Percentiles rank a stretch among this genome's conserved stretches.
These are phyloP conservation scores for Cladorrhinum samala DNA, from an alignment of 495 filamentous ascomycete genomes.

Conservation along the genomic window DNA sequence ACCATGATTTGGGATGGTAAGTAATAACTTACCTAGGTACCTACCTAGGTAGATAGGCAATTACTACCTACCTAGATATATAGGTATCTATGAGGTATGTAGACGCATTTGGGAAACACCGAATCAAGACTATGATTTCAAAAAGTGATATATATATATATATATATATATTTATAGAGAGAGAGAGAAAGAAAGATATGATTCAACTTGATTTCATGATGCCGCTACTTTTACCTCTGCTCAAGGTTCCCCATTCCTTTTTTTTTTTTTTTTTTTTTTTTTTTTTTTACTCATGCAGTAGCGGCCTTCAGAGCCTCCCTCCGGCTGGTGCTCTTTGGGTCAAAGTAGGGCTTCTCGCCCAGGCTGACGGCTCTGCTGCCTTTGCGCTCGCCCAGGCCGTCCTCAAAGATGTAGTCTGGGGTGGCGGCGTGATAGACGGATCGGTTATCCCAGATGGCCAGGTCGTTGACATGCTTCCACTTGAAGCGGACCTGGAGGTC, in stretches of 20 bases:
- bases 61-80: too few species aligned
- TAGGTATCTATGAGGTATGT: too few species aligned
- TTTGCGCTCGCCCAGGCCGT: conserved; percentile 50
- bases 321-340: conserved; percentile 52
- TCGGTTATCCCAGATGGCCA: conserved; percentile 79
- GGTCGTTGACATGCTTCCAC: conserved; percentile 56
- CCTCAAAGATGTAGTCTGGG: conserved; percentile 54
- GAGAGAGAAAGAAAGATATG: not conserved
- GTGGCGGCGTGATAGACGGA: conserved; percentile 66
- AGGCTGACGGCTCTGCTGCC: conserved; percentile 59
- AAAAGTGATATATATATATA: too few species aligned
- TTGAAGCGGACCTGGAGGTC: conserved; percentile 68
- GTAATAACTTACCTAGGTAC: too few species aligned
- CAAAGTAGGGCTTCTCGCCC: conserved; percentile 66
- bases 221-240: not conserved
- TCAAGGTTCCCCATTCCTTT: not conserved
- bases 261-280: too few species aligned
- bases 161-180: too few species aligned
- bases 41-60: too few species aligned
- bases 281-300: too few species aligned
- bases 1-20: too few species aligned
- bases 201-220: too few species aligned
- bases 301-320: conserved; percentile 44
- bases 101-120: too few species aligned
- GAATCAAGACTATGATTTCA: too few species aligned